These are phyloP conservation scores for Pulveroboletus sp. DNA, from an alignment of 768 basidiomycete genomes.

Conservation along the genomic window DNA sequence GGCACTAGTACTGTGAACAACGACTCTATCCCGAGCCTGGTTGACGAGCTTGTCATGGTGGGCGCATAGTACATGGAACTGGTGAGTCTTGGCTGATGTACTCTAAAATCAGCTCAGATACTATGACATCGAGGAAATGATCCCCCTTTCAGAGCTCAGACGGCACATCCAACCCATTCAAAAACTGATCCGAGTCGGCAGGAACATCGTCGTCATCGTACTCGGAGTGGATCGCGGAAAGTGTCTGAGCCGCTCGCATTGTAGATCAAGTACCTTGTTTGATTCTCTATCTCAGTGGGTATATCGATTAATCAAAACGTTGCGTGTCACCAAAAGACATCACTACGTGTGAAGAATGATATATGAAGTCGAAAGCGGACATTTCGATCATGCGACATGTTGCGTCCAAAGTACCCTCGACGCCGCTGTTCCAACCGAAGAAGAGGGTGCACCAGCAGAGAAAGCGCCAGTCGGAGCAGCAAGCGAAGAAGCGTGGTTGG, in stretches of 20 bases:
- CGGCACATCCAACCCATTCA: conserved; percentile 96
- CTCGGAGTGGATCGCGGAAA: conserved; percentile 99
- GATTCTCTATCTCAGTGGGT: conserved; percentile 52
- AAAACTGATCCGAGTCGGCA: conserved; percentile 94
- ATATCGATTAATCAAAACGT: conserved; percentile 98
- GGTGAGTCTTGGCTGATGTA: conserved; percentile 45
- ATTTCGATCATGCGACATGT: conserved; percentile 92
- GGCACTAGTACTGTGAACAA: conserved; percentile 94
- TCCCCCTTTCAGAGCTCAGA: conserved; percentile 94
- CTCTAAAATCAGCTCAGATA: conserved; percentile 81
- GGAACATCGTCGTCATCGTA: conserved; percentile 98
- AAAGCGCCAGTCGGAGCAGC: conserved; percentile 27
- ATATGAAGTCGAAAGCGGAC: conserved; percentile 96
- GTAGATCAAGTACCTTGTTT: neutral
- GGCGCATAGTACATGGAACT: conserved; percentile 99
- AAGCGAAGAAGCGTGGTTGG: conserved; percentile 78
- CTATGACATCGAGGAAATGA: conserved; percentile 99
- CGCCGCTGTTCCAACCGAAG: conserved; percentile 26
- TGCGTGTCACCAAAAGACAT: conserved; percentile 98
- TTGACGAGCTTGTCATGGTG: conserved; percentile 99
- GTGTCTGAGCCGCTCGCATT: conserved; percentile 19
- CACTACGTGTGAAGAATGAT: conserved; percentile 97
- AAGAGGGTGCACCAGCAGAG: conserved; percentile 25
- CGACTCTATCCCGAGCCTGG: conserved; percentile 93
- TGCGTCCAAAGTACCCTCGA: conserved; percentile 65